phyloP scores from a whole-genome alignment of 1,284 basidiomycete genomes.

The Schizophyllum commune region DNA sequence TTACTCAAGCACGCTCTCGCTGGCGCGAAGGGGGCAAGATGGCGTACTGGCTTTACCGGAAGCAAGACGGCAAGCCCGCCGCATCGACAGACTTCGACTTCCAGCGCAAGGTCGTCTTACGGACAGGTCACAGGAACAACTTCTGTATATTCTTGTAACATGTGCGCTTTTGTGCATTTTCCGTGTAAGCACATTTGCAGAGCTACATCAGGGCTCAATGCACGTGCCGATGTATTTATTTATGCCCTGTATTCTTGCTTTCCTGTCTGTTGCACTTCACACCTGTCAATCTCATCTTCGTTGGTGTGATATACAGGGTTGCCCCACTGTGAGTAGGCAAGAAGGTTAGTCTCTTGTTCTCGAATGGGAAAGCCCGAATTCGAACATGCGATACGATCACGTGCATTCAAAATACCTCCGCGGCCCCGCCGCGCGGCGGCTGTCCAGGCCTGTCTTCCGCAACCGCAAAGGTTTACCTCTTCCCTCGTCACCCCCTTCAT shows the following conservation, averaged over 20 bases:
- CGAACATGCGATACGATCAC: not conserved
- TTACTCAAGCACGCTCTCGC: slow-evolving; percentile 46
- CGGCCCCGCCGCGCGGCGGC: not conserved
- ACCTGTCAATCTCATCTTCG: no score
- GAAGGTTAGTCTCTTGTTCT: no score
- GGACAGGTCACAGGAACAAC: slow-evolving; percentile 72
- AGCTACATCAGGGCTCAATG: no score
- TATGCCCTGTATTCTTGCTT: no score
- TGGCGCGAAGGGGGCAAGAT: slow-evolving; percentile 68
- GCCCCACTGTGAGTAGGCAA: no score
- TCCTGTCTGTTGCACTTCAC: no score
- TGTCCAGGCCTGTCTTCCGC: no score
- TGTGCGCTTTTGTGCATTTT: not conserved
- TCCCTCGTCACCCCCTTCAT: not conserved
- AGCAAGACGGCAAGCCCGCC: slow-evolving; percentile 1
- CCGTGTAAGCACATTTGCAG: no score
- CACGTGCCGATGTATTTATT: no score
- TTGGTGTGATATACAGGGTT: no score
- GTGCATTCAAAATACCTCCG: not conserved
- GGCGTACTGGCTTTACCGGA: slow-evolving; percentile 64
- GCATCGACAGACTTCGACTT: slow-evolving; percentile 22
- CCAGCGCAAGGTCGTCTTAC: slow-evolving; percentile 50
- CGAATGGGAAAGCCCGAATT: not conserved
- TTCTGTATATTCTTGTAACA: slow-evolving; percentile 49
- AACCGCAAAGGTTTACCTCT: not conserved